Base-by-base conservation (phyloP, 1,284 basidiomycete genomes). In the Ganoderma leucocontextum region DNA sequence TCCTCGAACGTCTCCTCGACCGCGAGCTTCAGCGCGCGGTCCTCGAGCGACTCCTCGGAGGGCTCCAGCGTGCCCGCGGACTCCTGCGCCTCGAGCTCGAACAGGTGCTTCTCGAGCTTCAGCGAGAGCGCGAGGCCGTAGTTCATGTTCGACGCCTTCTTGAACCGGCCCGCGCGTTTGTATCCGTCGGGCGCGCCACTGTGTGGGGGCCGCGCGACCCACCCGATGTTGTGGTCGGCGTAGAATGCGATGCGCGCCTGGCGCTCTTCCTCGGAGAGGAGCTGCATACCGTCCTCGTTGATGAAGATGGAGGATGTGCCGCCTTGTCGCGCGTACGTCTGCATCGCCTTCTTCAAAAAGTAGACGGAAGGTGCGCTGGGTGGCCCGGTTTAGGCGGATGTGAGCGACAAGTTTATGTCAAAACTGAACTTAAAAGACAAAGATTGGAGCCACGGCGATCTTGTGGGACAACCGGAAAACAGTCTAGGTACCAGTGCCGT, bases 261-360 rank as follows among this genome's bases (percentile, higher is more conserved):
- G 39, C 80, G 80, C 49, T 83, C 82, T 29, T 75, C 75, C 58
- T 80, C 79, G 3, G 77, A 74, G 73, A 83, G 75, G 67, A 83
- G 79, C 72, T 84, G 81, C 61, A 82, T 62, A 17, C 94, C 95
- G 76, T 95, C 92, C 70, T 95, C 93, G 73, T 93, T 91, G 22
- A 95, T 82, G 66, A 95, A 85, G 74, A 95, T 93, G 25, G 87
- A 81, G 5, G 91, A 93, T 0, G 91, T 91, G 12, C 93, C 93
- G 25, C 93, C 93, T 75, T 95, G 93, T 0, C 92, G 85, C 25
- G 93, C 92, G 76, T 95, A 95, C 1, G 92, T 95, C 76, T 92
- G 92, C 89, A 95, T 95, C 0, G 94, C 94, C 77, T 89, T 90
- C 81, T 96, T 95, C 70, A 96, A 80, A 0, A 91, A 95, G 71